Conservation (phyloP, 192 early-diverging fungal species). For the Neocallimastix lanati region DNA sequence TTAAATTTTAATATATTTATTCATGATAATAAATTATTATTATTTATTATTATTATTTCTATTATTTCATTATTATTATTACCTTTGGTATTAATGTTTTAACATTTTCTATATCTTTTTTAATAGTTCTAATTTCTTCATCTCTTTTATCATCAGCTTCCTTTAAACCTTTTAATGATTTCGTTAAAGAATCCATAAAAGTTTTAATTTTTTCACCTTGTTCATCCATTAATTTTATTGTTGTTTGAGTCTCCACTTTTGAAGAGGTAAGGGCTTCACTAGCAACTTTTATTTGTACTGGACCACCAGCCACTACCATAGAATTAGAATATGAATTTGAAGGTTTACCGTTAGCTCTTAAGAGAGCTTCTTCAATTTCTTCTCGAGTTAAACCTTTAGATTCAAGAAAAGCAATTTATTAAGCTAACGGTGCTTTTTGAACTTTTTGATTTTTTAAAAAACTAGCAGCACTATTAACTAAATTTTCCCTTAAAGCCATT, state of each 20-base stretch:
- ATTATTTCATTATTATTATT: too few relatives aligned
- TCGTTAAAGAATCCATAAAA: constrained; percentile 10
- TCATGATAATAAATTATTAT: too few relatives aligned
- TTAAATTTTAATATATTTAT: too few relatives aligned
- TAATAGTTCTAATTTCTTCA: constrained; percentile 48
- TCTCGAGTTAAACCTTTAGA: constrained; percentile 77
- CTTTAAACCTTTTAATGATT: constrained; percentile 11
- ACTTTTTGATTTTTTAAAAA: constrained; percentile 91
- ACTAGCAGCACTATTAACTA: constrained; percentile 65
- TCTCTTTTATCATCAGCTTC: constrained; percentile 44
- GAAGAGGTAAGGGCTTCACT: background rate
- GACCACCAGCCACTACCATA: background rate
- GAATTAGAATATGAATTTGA: background rate
- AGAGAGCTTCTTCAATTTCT: constrained; percentile 81
- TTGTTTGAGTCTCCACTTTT: background rate
- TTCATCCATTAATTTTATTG: constrained; percentile 28
- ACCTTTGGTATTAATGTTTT: constrained; percentile 57
- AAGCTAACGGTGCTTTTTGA: constrained; percentile 65
- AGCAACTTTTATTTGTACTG: background rate
- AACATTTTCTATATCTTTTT: constrained; percentile 53
- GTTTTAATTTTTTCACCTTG: constrained; percentile 48
- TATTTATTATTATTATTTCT: too few relatives aligned
- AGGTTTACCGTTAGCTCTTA: constrained; percentile 29
- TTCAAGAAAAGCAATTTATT: constrained; percentile 87
- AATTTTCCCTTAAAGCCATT: constrained; percentile 39